phyloP scores from a whole-genome alignment of 176 grass and related monocot species.

The Puccinellia tenuiflora region DNA sequence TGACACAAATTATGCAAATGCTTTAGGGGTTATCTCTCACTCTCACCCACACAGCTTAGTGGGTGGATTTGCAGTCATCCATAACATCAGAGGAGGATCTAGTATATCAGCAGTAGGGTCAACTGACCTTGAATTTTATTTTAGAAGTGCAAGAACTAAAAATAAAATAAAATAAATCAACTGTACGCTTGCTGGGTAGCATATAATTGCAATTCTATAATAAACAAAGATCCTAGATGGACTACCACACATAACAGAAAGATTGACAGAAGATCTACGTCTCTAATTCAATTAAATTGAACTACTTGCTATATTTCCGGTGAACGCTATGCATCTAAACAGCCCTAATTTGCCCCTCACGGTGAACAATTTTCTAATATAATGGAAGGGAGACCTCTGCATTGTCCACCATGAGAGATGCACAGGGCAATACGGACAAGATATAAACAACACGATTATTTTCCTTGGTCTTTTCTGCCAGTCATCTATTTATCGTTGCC shows the following conservation, averaged over 20 bases:
- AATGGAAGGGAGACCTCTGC: background rate
- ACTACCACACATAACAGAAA: background rate
- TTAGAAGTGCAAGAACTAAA: background rate
- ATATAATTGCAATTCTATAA: background rate
- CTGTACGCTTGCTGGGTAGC: background rate
- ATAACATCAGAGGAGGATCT: background rate
- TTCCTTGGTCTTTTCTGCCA: background rate
- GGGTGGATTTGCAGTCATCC: slow-evolving; percentile 4
- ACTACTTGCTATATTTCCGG: background rate
- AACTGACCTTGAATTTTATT: background rate
- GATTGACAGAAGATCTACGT: background rate
- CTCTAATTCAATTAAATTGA: background rate
- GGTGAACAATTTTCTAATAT: background rate
- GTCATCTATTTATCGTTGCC: slow-evolving; percentile 7
- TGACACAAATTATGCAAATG: background rate
- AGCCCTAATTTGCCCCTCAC: background rate
- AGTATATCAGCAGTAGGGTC: background rate
- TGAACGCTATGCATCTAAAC: background rate
- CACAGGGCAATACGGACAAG: background rate
- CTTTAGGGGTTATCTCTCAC: background rate
- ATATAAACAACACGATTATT: background rate
- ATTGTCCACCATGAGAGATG: background rate
- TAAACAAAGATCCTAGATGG: background rate
- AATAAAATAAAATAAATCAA: background rate
- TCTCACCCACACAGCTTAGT: background rate